A percentile compares a stretch with the other conserved stretches of the same genome.
Conservation (phyloP, 352 stramenopile genomes). For the Globisporangium splendens region DNA sequence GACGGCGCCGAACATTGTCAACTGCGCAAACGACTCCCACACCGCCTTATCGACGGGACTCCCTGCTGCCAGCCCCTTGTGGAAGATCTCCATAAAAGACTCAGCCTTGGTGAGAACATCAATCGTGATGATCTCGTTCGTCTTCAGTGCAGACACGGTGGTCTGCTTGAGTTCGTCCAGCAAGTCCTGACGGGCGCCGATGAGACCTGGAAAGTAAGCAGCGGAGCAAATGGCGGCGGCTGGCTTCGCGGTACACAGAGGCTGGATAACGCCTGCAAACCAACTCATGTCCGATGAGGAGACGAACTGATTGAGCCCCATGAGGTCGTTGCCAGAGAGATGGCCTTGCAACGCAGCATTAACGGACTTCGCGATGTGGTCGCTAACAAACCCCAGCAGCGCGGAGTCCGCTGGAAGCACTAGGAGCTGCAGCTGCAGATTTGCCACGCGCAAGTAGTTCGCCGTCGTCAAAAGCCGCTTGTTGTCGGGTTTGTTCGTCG, state of each 20-base stretch:
- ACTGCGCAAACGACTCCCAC: constrained; percentile 1
- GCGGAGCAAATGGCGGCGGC: not conserved
- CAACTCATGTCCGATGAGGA: not conserved
- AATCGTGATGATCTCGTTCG: not conserved
- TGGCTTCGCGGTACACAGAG: not conserved
- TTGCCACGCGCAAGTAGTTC: not conserved
- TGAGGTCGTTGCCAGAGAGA: not conserved
- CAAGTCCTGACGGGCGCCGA: not conserved
- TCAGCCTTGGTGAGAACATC: not conserved
- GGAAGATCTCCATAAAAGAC: no score
- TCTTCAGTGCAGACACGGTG: not conserved
- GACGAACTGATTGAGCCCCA: not conserved
- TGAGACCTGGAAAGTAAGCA: not conserved
- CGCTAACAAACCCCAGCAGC: not conserved
- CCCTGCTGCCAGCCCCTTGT: no score
- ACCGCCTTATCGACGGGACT: not conserved
- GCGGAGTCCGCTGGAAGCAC: not conserved
- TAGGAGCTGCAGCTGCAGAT: not conserved
- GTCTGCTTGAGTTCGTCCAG: not conserved
- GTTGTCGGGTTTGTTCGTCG: not conserved
- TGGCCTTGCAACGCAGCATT: not conserved
- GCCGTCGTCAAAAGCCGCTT: not conserved
- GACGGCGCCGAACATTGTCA: not conserved
- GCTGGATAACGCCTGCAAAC: not conserved
- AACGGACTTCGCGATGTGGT: constrained; percentile 3